phyloP scores from a whole-genome alignment of 2,329 filamentous ascomycete genomes.

The Pseudopyrenochaeta lycopersici region DNA sequence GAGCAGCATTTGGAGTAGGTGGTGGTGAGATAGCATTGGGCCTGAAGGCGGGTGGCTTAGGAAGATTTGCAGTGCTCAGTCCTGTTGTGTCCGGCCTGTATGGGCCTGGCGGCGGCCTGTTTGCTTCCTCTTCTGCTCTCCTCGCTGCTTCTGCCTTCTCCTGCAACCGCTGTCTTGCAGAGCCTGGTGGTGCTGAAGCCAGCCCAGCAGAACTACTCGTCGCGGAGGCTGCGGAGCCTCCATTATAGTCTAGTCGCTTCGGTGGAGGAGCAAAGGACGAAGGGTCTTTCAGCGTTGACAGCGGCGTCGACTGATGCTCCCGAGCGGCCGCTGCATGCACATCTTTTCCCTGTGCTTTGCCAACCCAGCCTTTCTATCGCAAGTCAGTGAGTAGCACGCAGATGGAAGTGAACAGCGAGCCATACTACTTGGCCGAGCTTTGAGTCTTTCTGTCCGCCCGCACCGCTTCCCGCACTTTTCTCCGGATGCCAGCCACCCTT shows the following conservation, averaged over 20 bases:
- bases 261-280: constrained; percentile 82
- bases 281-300: constrained; percentile 78
- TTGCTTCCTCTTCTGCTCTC: constrained; percentile 47
- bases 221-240: constrained; percentile 54
- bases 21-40: constrained; percentile 39
- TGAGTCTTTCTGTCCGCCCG: constrained; percentile 55
- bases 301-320: constrained; percentile 68
- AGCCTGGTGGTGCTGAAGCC: constrained; percentile 53
- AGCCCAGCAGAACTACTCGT: constrained; percentile 1
- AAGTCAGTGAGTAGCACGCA: constrained; percentile 12
- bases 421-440: constrained; percentile 63
- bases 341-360: constrained; percentile 58
- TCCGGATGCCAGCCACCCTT: constrained; percentile 62
- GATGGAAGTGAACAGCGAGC: constrained; percentile 48
- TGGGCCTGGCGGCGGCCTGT: constrained; percentile 64
- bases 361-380: constrained; percentile 65
- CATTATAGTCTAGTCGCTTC: constrained; percentile 65
- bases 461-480: constrained; percentile 15
- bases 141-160: constrained; percentile 43
- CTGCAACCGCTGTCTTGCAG: constrained; percentile 49
- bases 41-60: constrained; percentile 72
- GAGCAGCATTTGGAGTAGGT: constrained; percentile 27
- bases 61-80: constrained; percentile 72
- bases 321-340: constrained; percentile 47
- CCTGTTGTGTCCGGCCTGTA: constrained; percentile 77